These are phyloP conservation scores for Xeromyces bisporus DNA, from an alignment of 495 filamentous ascomycete species.

Conservation along the genomic window DNA sequence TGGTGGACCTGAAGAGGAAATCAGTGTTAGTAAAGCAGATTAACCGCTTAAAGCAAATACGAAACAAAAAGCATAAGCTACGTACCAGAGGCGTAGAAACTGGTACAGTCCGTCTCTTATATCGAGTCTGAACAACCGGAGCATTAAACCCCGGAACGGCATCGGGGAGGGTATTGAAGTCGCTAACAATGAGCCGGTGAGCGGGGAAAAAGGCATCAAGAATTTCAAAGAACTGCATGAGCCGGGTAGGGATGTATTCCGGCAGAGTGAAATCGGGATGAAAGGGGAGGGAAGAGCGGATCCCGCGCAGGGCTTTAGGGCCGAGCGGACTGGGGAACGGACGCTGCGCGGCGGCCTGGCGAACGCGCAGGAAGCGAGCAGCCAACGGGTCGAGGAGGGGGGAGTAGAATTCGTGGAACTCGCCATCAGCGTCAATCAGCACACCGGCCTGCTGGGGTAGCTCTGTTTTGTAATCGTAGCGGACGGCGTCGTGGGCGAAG, in stretches of 20 bases:
- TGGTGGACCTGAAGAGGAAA: slow-evolving; percentile 57
- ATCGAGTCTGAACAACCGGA: slow-evolving; percentile 91
- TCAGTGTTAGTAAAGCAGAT: slow-evolving; percentile 4
- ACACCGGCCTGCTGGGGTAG: slow-evolving; percentile 71
- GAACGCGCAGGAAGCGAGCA: slow-evolving; percentile 61
- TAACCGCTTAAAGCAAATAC: neutral
- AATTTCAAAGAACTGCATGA: slow-evolving; percentile 95
- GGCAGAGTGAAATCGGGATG: slow-evolving; percentile 54
- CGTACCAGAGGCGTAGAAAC: slow-evolving; percentile 82
- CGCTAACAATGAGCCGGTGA: slow-evolving; percentile 74
- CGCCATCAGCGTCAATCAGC: slow-evolving; percentile 66
- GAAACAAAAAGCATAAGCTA: slow-evolving; percentile 1
- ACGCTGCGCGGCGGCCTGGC: slow-evolving; percentile 44
- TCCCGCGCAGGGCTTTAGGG: slow-evolving; percentile 34
- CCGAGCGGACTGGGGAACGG: slow-evolving; percentile 39
- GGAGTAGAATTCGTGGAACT: slow-evolving; percentile 87
- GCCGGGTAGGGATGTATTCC: slow-evolving; percentile 83
- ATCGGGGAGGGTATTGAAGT: slow-evolving; percentile 77
- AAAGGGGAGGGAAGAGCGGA: slow-evolving; percentile 48
- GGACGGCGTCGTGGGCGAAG: slow-evolving; percentile 85
- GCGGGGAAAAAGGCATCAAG: slow-evolving; percentile 71
- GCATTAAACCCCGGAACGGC: slow-evolving; percentile 69
- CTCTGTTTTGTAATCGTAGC: slow-evolving; percentile 64
- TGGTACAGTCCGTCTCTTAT: slow-evolving; percentile 66
- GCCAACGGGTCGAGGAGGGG: slow-evolving; percentile 66